Evolutionary conservation across 73 alveolate genomes (phyloP).

Genomic region (Stentor roeselii): DNA sequence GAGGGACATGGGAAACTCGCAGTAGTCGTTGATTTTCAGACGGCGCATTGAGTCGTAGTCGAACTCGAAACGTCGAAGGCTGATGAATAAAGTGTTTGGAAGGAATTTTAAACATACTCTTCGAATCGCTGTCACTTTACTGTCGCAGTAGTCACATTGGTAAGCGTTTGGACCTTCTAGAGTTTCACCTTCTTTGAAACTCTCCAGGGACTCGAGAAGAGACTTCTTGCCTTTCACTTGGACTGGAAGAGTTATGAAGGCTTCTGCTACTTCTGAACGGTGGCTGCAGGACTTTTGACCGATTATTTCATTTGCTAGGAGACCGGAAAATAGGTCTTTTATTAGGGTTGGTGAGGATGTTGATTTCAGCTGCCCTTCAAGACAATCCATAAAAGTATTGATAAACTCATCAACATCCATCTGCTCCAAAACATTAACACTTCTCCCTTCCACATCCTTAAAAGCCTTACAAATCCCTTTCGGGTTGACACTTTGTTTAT

Average conservation of each 20-base stretch:
- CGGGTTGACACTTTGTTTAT: not conserved
- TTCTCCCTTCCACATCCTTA: conserved; percentile 73
- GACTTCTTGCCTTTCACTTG: conserved; percentile 69
- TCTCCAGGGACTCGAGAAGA: conserved; percentile 78
- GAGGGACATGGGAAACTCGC: conserved; percentile 91
- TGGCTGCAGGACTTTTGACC: conserved; percentile 77
- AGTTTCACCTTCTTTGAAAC: conserved; percentile 91
- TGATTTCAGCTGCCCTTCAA: conserved; percentile 62
- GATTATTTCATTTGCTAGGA: conserved; percentile 76
- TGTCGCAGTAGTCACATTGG: conserved; percentile 88
- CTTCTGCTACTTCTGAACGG: conserved; percentile 80
- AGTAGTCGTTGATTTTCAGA: conserved; percentile 79
- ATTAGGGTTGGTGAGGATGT: conserved; percentile 44
- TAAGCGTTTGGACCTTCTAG: conserved; percentile 95
- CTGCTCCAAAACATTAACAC: conserved; percentile 75
- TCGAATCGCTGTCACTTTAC: conserved; percentile 86
- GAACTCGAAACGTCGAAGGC: conserved; percentile 91
- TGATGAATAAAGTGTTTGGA: conserved; percentile 88
- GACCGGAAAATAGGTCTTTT: conserved; percentile 83
- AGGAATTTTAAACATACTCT: conserved; percentile 85
- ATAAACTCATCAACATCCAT: conserved; percentile 96
- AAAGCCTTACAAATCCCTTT: conserved; percentile 12
- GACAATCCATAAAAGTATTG: conserved; percentile 82
- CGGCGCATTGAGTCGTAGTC: conserved; percentile 82
- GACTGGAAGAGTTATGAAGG: conserved; percentile 23